phyloP scores from a whole-genome alignment of 176 grass and related monocot species.

The Thalia dealbata region DNA sequence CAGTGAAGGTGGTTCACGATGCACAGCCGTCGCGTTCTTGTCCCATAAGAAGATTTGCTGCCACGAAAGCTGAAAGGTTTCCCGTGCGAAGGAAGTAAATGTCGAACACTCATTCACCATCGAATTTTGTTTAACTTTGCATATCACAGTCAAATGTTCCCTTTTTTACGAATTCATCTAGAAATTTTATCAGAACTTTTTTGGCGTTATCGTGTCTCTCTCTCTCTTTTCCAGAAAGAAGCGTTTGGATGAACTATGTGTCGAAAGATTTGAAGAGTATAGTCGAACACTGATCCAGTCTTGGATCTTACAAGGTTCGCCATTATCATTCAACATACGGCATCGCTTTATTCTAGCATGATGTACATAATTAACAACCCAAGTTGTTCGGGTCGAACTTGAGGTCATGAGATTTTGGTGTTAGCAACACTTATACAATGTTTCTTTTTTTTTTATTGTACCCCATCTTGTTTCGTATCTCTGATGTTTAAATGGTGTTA shows the following conservation, averaged over 20 bases:
- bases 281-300: conserved; percentile 84
- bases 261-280: conserved; percentile 85
- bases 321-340: background rate
- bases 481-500: background rate
- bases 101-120: background rate
- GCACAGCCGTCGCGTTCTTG: conserved; percentile 13
- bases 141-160: background rate
- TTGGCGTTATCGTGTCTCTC: background rate
- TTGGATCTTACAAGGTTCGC: conserved; percentile 90
- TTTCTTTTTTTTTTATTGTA: background rate
- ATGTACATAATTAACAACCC: background rate
- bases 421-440: background rate
- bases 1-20: conserved; percentile 31
- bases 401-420: background rate
- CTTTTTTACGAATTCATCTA: background rate
- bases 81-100: conserved; percentile 68
- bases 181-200: background rate
- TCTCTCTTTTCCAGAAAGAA: conserved; percentile 34
- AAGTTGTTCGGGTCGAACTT: background rate
- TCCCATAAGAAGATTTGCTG: conserved; percentile 27
- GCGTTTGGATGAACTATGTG: conserved; percentile 74
- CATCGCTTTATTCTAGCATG: background rate
- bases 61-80: conserved; percentile 40
- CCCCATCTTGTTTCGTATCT: background rate
- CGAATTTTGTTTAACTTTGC: background rate